These are phyloP conservation scores for Capsicum rhomboideum DNA, from an alignment of 257 asterid genomes.

Conservation along the genomic window DNA sequence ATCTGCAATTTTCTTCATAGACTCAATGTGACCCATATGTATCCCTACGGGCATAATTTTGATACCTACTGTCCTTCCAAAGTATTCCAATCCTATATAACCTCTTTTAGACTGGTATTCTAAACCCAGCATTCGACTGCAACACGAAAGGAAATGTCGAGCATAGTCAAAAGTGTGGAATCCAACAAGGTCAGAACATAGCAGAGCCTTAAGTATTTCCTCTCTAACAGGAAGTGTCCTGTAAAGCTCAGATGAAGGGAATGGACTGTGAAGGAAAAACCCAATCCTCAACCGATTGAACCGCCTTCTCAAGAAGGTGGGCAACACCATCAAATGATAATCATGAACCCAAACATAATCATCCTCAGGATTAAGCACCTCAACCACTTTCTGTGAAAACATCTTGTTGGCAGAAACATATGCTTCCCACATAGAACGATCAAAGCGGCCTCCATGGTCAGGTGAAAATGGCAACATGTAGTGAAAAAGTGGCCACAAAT, in stretches of 20 bases:
- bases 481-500: constrained; percentile 78
- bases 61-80: constrained; percentile 85
- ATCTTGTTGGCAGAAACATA: constrained; percentile 70
- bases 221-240: constrained; percentile 90
- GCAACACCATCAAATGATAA: constrained; percentile 83
- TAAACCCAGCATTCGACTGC: constrained; percentile 91
- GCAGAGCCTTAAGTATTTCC: constrained; percentile 82
- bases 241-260: constrained; percentile 88
- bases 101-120: constrained; percentile 91
- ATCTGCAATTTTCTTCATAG: constrained; percentile 57
- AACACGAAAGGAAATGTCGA: constrained; percentile 85
- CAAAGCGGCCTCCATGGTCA: constrained; percentile 71
- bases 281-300: constrained; percentile 79
- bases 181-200: constrained; percentile 79
- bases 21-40: constrained; percentile 85
- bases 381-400: constrained; percentile 70
- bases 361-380: constrained; percentile 79
- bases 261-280: constrained; percentile 87
- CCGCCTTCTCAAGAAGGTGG: constrained; percentile 77
- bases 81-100: constrained; percentile 81
- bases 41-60: constrained; percentile 95
- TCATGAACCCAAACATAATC: constrained; percentile 87
- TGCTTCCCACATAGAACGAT: constrained; percentile 76
- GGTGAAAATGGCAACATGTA: constrained; percentile 74
- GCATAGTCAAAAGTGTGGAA: constrained; percentile 95